Conservation (phyloP, 768 basidiomycete genomes). For the Calocybe cyanea region DNA sequence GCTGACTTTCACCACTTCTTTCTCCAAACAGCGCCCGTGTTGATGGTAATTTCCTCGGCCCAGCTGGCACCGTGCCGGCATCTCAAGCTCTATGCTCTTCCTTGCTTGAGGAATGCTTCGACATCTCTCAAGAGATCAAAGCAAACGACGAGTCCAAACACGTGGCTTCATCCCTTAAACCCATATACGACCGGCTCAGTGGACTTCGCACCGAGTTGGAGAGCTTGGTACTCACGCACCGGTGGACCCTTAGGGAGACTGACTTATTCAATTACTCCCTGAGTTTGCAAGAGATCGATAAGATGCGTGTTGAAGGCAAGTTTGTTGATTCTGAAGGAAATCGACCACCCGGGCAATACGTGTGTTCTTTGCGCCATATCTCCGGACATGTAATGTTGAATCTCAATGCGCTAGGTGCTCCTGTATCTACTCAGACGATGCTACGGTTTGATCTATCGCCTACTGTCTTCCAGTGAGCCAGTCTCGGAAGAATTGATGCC, state of each 20-base stretch:
- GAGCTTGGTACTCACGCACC: constrained; percentile 87
- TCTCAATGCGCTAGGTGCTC: constrained; percentile 56
- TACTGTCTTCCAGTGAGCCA: constrained; percentile 93
- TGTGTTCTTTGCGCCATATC: constrained; percentile 32
- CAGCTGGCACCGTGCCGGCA: constrained; percentile 83
- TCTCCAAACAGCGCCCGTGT: constrained; percentile 67
- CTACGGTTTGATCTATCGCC: constrained; percentile 91
- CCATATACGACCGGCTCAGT: constrained; percentile 88
- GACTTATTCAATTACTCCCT: constrained; percentile 92
- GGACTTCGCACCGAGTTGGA: constrained; percentile 88
- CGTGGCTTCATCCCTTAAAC: constrained; percentile 80
- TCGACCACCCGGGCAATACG: constrained; percentile 92
- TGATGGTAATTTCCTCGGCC: constrained; percentile 93
- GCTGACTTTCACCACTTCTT: constrained; percentile 9
- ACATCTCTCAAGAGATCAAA: constrained; percentile 92
- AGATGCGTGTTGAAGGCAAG: constrained; percentile 95
- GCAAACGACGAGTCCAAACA: constrained; percentile 89
- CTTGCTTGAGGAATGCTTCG: constrained; percentile 94
- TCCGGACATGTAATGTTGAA: not conserved
- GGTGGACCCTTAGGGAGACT: constrained; percentile 95
- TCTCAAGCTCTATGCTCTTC: constrained; percentile 92
- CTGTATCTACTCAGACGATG: constrained; percentile 92
- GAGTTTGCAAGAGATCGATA: constrained; percentile 93
- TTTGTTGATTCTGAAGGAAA: constrained; percentile 94
- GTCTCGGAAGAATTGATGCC: constrained; percentile 99